phyloP scores from a whole-genome alignment of 192 early-diverging fungal genomes.

The Gaertneriomyces sp. region DNA sequence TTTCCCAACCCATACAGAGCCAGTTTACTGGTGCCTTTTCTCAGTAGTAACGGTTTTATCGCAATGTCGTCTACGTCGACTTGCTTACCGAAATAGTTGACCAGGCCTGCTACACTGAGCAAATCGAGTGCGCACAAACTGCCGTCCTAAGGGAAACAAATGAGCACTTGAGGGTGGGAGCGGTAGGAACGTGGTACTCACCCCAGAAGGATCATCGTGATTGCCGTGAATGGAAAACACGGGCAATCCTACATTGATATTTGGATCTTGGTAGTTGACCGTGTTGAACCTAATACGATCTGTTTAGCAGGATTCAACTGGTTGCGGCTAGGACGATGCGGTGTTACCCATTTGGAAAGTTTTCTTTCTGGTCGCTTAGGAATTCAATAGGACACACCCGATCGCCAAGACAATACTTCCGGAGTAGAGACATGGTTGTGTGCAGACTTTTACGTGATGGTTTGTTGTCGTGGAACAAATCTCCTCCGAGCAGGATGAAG shows the following conservation, averaged over 20 bases:
- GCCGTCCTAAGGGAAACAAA: constrained; percentile 50
- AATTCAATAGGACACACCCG: constrained; percentile 65
- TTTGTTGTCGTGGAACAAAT: constrained; percentile 94
- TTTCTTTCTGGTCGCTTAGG: constrained; percentile 69
- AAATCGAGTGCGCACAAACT: constrained; percentile 80
- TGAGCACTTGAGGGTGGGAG: background rate
- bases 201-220: constrained; percentile 90
- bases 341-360: constrained; percentile 58
- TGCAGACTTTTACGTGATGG: constrained; percentile 77
- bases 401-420: constrained; percentile 54
- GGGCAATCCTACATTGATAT: constrained; percentile 79
- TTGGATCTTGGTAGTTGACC: constrained; percentile 85
- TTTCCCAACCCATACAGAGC: constrained; percentile 92
- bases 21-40: constrained; percentile 72
- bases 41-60: constrained; percentile 75
- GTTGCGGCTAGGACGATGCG: background rate
- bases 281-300: constrained; percentile 43
- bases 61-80: constrained; percentile 68
- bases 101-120: constrained; percentile 69
- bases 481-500: constrained; percentile 88
- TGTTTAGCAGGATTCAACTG: background rate
- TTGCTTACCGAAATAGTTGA: constrained; percentile 92
- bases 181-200: constrained; percentile 9
- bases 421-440: constrained; percentile 65
- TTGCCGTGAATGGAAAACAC: constrained; percentile 97